Conservation (phyloP, 345 rosid species). For the Euphorbia lathyris region DNA sequence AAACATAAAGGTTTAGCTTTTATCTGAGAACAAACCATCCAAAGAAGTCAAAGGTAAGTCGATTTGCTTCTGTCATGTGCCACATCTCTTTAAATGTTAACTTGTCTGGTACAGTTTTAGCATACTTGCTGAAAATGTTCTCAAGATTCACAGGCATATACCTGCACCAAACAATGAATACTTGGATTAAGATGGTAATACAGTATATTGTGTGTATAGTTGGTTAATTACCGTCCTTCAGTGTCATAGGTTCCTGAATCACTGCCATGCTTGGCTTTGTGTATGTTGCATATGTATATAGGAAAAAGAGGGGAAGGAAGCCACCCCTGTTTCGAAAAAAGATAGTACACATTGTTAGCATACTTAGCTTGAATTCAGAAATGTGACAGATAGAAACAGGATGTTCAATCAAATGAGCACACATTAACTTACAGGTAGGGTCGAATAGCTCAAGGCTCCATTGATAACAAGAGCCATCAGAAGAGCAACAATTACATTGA, state of each 20-base stretch:
- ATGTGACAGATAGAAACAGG: too few relatives aligned
- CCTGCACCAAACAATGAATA: slow-evolving; percentile 29
- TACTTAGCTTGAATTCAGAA: too few relatives aligned
- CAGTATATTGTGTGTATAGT: too few relatives aligned
- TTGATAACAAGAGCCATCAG: slow-evolving; percentile 43
- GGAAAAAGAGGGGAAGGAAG: slow-evolving; percentile 48
- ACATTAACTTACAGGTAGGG: slow-evolving; percentile 55
- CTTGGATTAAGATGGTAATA: not conserved
- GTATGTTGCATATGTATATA: slow-evolving; percentile 65
- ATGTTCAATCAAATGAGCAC: too few relatives aligned
- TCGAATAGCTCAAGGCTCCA: slow-evolving; percentile 51
- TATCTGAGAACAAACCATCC: slow-evolving; percentile 46
- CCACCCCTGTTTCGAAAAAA: too few relatives aligned
- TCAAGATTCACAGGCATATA: slow-evolving; percentile 56
- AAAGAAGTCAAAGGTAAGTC: slow-evolving; percentile 51
- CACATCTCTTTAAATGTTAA: slow-evolving; percentile 59
- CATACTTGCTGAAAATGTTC: slow-evolving; percentile 73
- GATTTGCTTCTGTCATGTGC: slow-evolving; percentile 74
- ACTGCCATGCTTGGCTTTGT: slow-evolving; percentile 75
- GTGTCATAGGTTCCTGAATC: slow-evolving; percentile 63
- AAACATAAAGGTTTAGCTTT: not conserved
- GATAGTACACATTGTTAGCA: too few relatives aligned
- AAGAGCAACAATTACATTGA: slow-evolving; percentile 52
- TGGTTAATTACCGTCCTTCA: slow-evolving; percentile 62
- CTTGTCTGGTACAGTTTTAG: slow-evolving; percentile 57